A percentile compares a stretch with the other conserved stretches of the same genome.
These are phyloP conservation scores for Tremellales sp. DNA, from an alignment of 1,284 basidiomycete species.

Conservation along the genomic window DNA sequence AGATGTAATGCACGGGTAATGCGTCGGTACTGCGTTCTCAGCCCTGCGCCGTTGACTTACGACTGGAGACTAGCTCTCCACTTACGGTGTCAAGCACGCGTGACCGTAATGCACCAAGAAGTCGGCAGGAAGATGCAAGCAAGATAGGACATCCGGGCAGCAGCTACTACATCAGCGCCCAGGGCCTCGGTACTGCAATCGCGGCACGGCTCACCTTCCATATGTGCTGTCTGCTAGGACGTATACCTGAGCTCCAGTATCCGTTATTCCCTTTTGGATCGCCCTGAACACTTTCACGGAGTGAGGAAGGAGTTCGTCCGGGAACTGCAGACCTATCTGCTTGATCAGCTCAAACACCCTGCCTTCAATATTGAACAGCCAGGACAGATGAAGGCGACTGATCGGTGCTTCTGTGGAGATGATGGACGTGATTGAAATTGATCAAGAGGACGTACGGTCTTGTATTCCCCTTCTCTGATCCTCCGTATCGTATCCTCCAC, in stretches of 20 bases:
- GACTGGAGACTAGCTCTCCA: conserved; percentile 2
- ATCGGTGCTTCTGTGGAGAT: neutral
- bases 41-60: neutral
- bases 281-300: conserved; percentile 80
- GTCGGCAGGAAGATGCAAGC: conserved; percentile 89
- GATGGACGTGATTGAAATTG: neutral
- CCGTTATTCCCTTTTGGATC: conserved; percentile 58
- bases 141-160: conserved; percentile 94
- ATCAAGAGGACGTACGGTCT: too few species aligned
- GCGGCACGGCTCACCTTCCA: conserved; percentile 66
- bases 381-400: neutral
- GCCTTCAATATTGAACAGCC: too few species aligned
- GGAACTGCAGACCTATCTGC: conserved; percentile 89
- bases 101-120: conserved; percentile 93
- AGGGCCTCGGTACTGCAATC: neutral
- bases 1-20: conserved; percentile 49
- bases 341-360: conserved; percentile 4
- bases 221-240: conserved; percentile 96
- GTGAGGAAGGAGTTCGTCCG: conserved; percentile 83
- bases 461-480: conserved; percentile 46
- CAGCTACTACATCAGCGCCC: conserved; percentile 59
- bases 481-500: conserved; percentile 43
- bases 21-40: conserved; percentile 39
- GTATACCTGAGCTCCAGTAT: conserved; percentile 59
- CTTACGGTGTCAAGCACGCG: conserved; percentile 71